Base-by-base conservation (phyloP, 306 rosid species). In the Malus sieversii region DNA sequence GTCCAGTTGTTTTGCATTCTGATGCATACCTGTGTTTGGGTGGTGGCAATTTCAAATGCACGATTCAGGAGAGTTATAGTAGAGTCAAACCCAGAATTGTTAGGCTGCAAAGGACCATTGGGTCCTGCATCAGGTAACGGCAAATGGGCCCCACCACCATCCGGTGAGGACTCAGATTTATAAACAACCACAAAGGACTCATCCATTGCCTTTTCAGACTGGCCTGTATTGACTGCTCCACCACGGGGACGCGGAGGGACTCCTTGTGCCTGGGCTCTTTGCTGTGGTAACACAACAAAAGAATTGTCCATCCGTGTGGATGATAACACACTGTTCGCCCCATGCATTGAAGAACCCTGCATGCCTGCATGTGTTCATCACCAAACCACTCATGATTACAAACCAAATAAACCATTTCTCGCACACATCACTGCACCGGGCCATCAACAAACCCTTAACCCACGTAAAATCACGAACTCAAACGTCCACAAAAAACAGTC, bases 21-120 rank as follows among this genome's bases (percentile, higher is more conserved):
- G n/a, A 77, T n/a, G 42, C 23, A 62, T 74, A 92, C 99, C 91
- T 89, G 99, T 5, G 93, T 92, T 86, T 95, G 99, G 3, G 82
- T 85, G 55, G 95, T 88, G 79, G 99, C 97, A 81, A 95, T 95
- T 86, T 95, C 98, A 87, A 95, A 95, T 38, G 97, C 99, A 53
- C 92, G 91, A 74, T 84, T 90, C 77, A 95, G 74, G 72, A 92
- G 84, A 67, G 89, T 87, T 75, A 92, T 89, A 20, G 97, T 92
- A 1, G 98, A 83, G 75, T 85, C 79, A 58, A 95, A 95, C 46
- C 97, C 98, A 42, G 91, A 84, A 85, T 90, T 88, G 77, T 90
- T 92, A 77, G 98, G 85, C 48, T 85, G 93, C 80, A 79, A 59
- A 77, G 85, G 91, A 60, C 85, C 84, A 57, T 76, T 75, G 4